Evolutionary conservation across 2,329 filamentous ascomycete genomes (phyloP), one percentile per base, ranked within the genome.

Genomic region (Talaromyces sp.): DNA sequence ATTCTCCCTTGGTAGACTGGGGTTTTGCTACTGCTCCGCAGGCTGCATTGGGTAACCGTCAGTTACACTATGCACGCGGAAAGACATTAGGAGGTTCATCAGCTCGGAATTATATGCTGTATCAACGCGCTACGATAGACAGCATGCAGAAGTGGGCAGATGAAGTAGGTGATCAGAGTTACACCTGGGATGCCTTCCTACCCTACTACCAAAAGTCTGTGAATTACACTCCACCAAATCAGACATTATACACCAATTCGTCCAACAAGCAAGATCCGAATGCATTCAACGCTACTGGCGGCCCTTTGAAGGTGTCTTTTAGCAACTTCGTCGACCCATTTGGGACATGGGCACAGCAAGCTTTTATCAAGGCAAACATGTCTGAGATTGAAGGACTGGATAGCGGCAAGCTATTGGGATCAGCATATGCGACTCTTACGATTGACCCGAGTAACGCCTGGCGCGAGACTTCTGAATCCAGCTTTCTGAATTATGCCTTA

Each of bases 131-230:
- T 2, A 78, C 75, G 2, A 68, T 66, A 15, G 74, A 69, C 6
- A 70, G 72, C 17, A 70, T 76, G 64, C 69, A 75, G 59, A 64
- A 64, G 56, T 79, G 78, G 78, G 77, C 76, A 0, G 71, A 79
- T 51, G 67, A 72, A 36, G 76, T 79, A 6, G 74, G 69, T 3
- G 77, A 79, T 58, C 61, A 72, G 25, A 75, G 71, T 56, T 79
- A 76, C 53, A 67, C 66, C 2, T 79, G 73, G 36, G 71, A 76
- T 17, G 71, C 72, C 3, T 64, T 71, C 3, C 65, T 75, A 2
- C 73, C 72, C 5, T 77, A 72, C 36, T 78, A 71, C 60, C 63
- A 73, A 47, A 70, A 69, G 61, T 74, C 71, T 6, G 58, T 70
- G 3, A 61, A 69, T 19, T 76, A 77, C 36, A 75, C 72, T 1